Evolutionary conservation across 2,329 filamentous ascomycete genomes (phyloP), one percentile per base, ranked within the genome.

Genomic region (Cladorrhinum sp.): DNA sequence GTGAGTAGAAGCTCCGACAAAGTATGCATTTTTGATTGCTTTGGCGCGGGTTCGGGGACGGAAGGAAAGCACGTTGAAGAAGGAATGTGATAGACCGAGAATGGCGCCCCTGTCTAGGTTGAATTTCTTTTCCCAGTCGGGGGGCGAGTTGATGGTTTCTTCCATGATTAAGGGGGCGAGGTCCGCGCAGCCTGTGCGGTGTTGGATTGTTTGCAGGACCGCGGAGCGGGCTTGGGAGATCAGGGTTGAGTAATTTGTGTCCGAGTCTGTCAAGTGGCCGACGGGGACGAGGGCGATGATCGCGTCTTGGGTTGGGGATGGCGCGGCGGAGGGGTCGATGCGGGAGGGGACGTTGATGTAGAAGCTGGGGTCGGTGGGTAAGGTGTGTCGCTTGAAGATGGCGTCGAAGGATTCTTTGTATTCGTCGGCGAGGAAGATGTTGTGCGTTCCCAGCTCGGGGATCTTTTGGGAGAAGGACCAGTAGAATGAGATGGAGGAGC

Each of bases 91-190:
- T 0, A 92, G 76, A 0, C 89, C 89, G 0, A 92, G 79, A 59
- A 92, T 92, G 1, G 87, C 87, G 14, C 89, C 89, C 70, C 86
- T 85, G 74, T 91, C 87, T 28, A 92, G 83, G 70, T 92, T 92
- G 78, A 91, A 92, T 55, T 79, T 82, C 16, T 77, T 70, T 66
- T 86, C 80, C 89, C 89, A 92, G 2, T 79, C 82, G 3, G 73
- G 70, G 0, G 89, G 89, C 7, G 86, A 87, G 74, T 91, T 90
- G 68, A 88, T 74, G 3, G 80, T 77, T 73, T 92, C 89, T 67
- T 87, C 75, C 9, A 79, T 66, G 58, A 90, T 85, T 36, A 79
- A 68, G 0, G 68, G 68, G 0, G 76, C 71, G 0, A 83, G 72
- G 0, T 83, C 71, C 21, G 75, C 75, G 59, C 82, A 83, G 3